Evolutionary conservation across 345 rosid species (phyloP), one percentile per base, ranked within the genome.

Genomic region (Diplotaxis tenuifolia): DNA sequence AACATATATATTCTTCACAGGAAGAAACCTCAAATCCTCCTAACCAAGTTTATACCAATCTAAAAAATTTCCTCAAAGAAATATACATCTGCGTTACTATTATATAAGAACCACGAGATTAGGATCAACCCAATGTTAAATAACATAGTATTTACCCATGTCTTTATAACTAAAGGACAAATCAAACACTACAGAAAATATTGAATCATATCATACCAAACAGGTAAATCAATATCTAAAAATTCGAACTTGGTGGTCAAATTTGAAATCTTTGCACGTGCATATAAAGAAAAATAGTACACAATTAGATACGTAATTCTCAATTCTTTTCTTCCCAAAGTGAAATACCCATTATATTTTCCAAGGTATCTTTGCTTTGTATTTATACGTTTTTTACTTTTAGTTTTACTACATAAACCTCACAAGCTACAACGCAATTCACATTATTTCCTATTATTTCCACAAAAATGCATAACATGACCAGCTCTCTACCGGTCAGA

Each of bases 281-380:
- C 45, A 45, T 27, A 14, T 70, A 70, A 70, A 18, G 21, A 6
- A 73, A 54, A 19, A 5, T n/a, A 73, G 8, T n/a, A 56, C 10
- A 57, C 54, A 75, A 20, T 11, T 62, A 12, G 25, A 54, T 53
- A 54, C 14, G 15, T 76, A 56, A 66, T 29, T 57, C 20, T 65
- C 21, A 71, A 85, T 83, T 87, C 86, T 68, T 83, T 87, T 47
- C 91, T 85, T 78, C 63, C 25, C 73, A 67, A 58, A 61, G 60
- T 68, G 73, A 70, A 55, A 63, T 32, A 55, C 38, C 61, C 66
- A 75, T 49, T 28, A 49, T 22, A 61, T 65, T 65, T 31, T 62
- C 62, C 75, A 59, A 68, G 68, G 67, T 47, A 72, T 49, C 77
- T 62, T 58, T 60, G 34, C 73, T 67, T 79, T 52, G 22, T 55